Evolutionary conservation across 352 stramenopile genomes (phyloP), one percentile per base, ranked within the genome.

Genomic region (Phytophthora hybrid): DNA sequence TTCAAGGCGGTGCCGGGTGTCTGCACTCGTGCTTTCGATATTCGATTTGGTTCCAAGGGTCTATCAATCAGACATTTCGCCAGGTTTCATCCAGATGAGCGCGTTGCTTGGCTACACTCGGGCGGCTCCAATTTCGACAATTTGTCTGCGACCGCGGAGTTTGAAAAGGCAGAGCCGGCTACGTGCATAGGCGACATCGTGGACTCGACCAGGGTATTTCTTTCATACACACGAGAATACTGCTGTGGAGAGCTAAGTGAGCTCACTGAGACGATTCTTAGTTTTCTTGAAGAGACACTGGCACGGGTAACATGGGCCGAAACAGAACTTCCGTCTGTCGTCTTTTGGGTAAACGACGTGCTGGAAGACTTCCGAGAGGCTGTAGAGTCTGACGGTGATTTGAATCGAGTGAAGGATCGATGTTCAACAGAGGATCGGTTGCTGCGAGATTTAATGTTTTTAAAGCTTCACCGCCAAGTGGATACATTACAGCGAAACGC

Each of bases 291-390:
- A 18, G 18, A 54, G 19, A 63, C 21, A 37, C 47, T 63, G 6
- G 54, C 21, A 34, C n/a, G 18, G 21, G 57, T 63, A 10, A 54
- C 21, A 13, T 55, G 57, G 39, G 32, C 9, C 14, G 23, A 16
- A 18, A 1, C 34, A 39, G 57, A 63, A 29, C 57, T 63, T 8
- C 39, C 57, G 4, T 39, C n/a, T 10, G n/a, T 63, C 26, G 57
- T 63, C 7, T 62, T 53, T 26, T 63, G 57, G 57, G 29, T 63
- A 23, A 63, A 63, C 21, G 57, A 63, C 8, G 5, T 63, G 14
- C 14, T 63, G 23, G 57, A 63, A 63, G 39, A 63, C 26, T 54
- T 63, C 47, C 23, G 39, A 9, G 39, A 29, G 3, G 57, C 37
- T 21, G 39, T 39, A 26, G 57, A 63, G 14, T 10, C 47, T 39